Evolutionary conservation across 2,329 filamentous ascomycete genomes (phyloP).

Genomic region (Tolypocladium pustulatum): DNA sequence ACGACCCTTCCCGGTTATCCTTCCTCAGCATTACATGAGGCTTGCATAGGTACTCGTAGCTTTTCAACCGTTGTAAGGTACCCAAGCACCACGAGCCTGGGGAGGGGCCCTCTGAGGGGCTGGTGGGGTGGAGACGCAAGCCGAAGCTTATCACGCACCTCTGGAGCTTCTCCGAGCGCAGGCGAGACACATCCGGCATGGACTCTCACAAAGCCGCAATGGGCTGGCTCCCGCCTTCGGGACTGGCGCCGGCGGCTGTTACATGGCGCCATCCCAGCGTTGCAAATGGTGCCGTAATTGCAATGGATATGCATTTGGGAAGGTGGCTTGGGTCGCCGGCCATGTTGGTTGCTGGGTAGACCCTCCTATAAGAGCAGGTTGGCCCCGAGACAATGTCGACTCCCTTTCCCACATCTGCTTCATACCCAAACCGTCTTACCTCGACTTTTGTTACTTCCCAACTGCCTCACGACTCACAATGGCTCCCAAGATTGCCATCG

Average conservation of each 20-base stretch:
- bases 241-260: neutral
- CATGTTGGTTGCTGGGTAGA: neutral
- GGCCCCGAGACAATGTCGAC: neutral
- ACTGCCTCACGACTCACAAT: slow-evolving; percentile 33
- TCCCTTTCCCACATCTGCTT: neutral
- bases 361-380: neutral
- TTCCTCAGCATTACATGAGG: neutral
- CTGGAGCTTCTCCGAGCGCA: neutral
- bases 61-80: too few species aligned
- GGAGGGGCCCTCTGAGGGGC: neutral
- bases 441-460: neutral
- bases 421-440: neutral
- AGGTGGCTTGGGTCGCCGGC: neutral
- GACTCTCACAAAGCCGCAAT: neutral
- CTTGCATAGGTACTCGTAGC: neutral
- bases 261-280: neutral
- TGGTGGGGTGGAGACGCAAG: neutral
- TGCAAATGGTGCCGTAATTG: neutral
- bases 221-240: neutral
- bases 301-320: neutral
- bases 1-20: too few species aligned
- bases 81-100: neutral
- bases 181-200: neutral
- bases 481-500: slow-evolving; percentile 86
- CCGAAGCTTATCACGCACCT: neutral